A percentile compares a stretch with the other conserved stretches of the same genome.
phyloP scores from a whole-genome alignment of 768 basidiomycete species.

The Termitomyces sp. region DNA sequence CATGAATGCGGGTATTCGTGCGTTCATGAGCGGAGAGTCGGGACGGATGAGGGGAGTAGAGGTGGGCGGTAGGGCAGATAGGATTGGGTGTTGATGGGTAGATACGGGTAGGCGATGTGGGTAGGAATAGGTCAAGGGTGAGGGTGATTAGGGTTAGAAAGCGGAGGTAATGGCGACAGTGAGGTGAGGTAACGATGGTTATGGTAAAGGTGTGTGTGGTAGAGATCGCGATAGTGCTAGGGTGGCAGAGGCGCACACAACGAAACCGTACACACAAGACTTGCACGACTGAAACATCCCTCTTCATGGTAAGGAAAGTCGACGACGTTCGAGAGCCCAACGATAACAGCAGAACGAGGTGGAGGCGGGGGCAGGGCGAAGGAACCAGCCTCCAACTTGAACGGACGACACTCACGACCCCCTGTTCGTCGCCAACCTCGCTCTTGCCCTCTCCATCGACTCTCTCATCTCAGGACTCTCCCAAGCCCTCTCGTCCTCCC shows the following conservation, averaged over 20 bases:
- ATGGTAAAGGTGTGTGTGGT: not conserved
- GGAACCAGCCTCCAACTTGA: not conserved
- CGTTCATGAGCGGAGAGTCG: not conserved
- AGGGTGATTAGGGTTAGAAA: too few species aligned
- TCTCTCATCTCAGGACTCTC: constrained; percentile 67
- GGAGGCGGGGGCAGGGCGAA: not conserved
- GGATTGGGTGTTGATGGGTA: too few species aligned
- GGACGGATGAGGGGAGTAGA: not conserved
- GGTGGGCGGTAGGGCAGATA: not conserved
- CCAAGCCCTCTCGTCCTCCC: constrained; percentile 51
- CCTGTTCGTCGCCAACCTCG: constrained; percentile 1
- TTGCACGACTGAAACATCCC: not conserved
- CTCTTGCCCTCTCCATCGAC: constrained; percentile 64
- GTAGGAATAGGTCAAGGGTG: not conserved
- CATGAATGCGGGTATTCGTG: not conserved
- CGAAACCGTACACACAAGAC: not conserved
- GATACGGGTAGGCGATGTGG: not conserved
- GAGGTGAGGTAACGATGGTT: not conserved
- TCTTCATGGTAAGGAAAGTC: not conserved
- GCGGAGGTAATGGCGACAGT: not conserved
- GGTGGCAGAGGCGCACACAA: not conserved
- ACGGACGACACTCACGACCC: not conserved
- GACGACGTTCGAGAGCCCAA: not conserved
- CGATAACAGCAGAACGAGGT: not conserved
- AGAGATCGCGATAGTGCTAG: not conserved